Evolutionary conservation across 1,139 yeast species (phyloP).

Genomic region (Kodamaea sp.): DNA sequence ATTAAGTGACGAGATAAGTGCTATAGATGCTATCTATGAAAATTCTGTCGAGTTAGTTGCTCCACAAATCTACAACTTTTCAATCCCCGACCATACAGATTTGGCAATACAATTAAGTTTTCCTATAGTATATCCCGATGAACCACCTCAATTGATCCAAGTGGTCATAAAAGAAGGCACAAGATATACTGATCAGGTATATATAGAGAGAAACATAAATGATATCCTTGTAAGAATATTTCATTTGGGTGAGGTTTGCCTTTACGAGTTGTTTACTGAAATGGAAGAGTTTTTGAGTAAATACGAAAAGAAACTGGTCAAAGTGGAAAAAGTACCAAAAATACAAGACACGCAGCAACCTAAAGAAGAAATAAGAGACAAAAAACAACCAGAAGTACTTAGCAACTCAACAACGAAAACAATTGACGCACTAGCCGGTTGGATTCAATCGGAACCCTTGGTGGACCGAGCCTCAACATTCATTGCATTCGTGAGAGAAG

Average conservation of each 20-base stretch:
- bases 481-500: slow-evolving; percentile 68
- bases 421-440: slow-evolving; percentile 54
- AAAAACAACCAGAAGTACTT: background rate
- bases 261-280: slow-evolving; percentile 75
- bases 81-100: slow-evolving; percentile 61
- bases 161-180: slow-evolving; percentile 35
- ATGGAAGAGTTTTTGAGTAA: slow-evolving; percentile 48
- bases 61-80: slow-evolving; percentile 46
- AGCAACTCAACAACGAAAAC: background rate
- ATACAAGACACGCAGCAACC: slow-evolving; percentile 6
- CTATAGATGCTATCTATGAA: slow-evolving; percentile 89
- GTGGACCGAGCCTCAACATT: slow-evolving; percentile 84
- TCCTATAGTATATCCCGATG: slow-evolving; percentile 67
- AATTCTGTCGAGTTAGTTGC: slow-evolving; percentile 36
- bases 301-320: slow-evolving; percentile 23
- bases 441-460: slow-evolving; percentile 76
- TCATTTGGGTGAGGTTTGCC: slow-evolving; percentile 61
- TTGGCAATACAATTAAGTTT: slow-evolving; percentile 62
- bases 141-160: slow-evolving; percentile 53
- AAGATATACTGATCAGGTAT: slow-evolving; percentile 39
- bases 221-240: slow-evolving; percentile 51
- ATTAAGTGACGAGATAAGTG: slow-evolving; percentile 71
- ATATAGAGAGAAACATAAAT: slow-evolving; percentile 41
- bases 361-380: background rate
- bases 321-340: slow-evolving; percentile 6